Evolutionary conservation across 73 alveolate genomes (phyloP), one percentile per base, ranked within the genome.

Genomic region (Tetrahymena elliotti): DNA sequence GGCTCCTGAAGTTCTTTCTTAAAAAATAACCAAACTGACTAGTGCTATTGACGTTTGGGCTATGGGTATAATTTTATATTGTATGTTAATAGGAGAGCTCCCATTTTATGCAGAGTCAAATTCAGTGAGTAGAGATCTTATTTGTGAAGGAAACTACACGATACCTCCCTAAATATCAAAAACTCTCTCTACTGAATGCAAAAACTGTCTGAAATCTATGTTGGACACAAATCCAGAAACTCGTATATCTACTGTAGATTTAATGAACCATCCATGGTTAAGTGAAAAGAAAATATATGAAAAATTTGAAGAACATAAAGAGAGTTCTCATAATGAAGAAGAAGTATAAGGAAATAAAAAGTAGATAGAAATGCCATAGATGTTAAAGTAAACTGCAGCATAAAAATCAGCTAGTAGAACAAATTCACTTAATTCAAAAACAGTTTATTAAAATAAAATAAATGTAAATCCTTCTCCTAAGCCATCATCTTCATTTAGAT

Each of bases 1-100:
- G 98, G 97, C 98, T 11, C 98, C 98, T 0, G 98, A 97, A 93
- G 96, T 97, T 20, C 96, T 97, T 2, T 53, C 94, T 31, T 97
- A 96, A 24, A 84, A 34, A 84, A 88, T 93, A 52, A 94, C 96
- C 36, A 93, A 95, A 52, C 40, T 96, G 6, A 93, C 94, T 12
- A 93, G 96, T 33, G 84, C 95, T 2, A 96, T 96, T 3, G 98
- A 96, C 41, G 96, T 96, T 35, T 96, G 98, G 98, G 93, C 96
- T 35, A 53, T 96, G 68, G 98, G 98, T 37, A 54, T 96, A 6
- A 96, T 96, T 34, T 39, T 96, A 22, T 94, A 40, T 95, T 52
- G 94, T 24, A 38, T 96, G 94, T 35, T 96, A 11, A 10, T 84
- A n/a, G 98, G 98, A 8, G 84, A 82, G 16, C 93, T 93, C 33